These are phyloP conservation scores for Parathielavia appendiculata DNA, from an alignment of 495 filamentous ascomycete species.

Conservation along the genomic window DNA sequence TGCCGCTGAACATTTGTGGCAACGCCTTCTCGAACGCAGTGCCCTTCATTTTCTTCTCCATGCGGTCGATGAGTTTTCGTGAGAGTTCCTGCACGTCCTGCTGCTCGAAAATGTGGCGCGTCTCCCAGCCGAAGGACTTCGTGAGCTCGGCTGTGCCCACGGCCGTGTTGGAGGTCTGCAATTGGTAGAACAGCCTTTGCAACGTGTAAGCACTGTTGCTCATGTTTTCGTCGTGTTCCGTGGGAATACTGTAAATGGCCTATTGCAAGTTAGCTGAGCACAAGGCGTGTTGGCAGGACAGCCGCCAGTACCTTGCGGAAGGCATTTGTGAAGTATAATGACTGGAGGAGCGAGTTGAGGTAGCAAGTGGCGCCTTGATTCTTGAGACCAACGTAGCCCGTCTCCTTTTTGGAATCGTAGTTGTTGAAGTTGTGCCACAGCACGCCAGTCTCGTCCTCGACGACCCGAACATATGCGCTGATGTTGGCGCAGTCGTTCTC, in stretches of 20 bases:
- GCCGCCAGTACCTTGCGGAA: constrained; percentile 71
- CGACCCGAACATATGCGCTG: constrained; percentile 86
- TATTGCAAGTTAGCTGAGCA: constrained; percentile 30
- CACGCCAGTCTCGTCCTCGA: constrained; percentile 98
- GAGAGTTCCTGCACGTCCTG: constrained; percentile 98
- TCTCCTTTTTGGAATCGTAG: constrained; percentile 98
- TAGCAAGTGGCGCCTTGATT: constrained; percentile 99
- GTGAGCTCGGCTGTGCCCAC: constrained; percentile 92
- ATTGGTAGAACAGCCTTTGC: constrained; percentile 87
- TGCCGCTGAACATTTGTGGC: constrained; percentile 85
- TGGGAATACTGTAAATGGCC: constrained; percentile 96
- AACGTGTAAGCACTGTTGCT: constrained; percentile 89
- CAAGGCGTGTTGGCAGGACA: too few relatives aligned
- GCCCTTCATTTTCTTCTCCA: constrained; percentile 97
- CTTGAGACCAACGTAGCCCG: constrained; percentile 91
- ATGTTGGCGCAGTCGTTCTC: constrained; percentile 82
- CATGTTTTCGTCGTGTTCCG: constrained; percentile 70
- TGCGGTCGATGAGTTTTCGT: constrained; percentile 89
- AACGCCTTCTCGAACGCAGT: constrained; percentile 91
- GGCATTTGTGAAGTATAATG: constrained; percentile 92
- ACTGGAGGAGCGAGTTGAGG: constrained; percentile 94
- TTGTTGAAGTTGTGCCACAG: constrained; percentile 98
- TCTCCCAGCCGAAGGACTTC: constrained; percentile 96
- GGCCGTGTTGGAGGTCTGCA: constrained; percentile 75
- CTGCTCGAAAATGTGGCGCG: constrained; percentile 95